Evolutionary conservation across 306 rosid genomes (phyloP), one percentile per base, ranked within the genome.

Genomic region (Biancaea sappan): DNA sequence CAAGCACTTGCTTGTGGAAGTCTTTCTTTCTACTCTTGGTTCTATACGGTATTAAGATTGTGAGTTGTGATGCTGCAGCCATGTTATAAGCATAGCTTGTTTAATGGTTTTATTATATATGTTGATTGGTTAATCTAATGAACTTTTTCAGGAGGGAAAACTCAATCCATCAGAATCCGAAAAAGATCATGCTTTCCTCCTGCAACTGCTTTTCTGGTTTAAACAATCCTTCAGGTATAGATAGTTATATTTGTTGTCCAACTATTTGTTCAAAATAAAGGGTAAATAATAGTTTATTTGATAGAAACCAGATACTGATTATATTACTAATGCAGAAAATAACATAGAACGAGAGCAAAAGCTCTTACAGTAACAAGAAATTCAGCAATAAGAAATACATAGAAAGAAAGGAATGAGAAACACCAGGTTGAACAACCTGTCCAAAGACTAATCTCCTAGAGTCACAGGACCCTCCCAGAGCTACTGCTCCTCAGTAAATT

Each of bases 181-280:
- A 82, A 82, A 71, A 65, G 96, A 89, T 73, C 94, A 89, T 41
- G 90, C 94, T 78, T 94, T 94, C 83, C 88, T 94, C 66, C 86
- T 89, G 86, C 97, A 91, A 85, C 89, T 94, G 75, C 94, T 94
- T 81, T 94, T 85, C 89, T 94, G 98, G 97, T 94, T 91, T 91
- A 94, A 91, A 63, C 81, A 67, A 80, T 91, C 92, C 71, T 94
- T 94, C 92, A 94, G 97, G 98, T 94, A 69, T 77, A 44, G 47
- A 58, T 66, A 25, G 2, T 69, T 80, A 61, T 50, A 65, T 79
- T 59, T 10, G 19, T 57, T 66, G 16, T 40, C 78, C 29, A 54
- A 25, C 60, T 46, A 10, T 72, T 72, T 41, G 26, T 38, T 31
- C 60, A 25, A 64, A 62, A 73, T 48, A 47, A 69, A 18, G 14